These are phyloP conservation scores for Sphagnum magellanicum DNA, from an alignment of 228 moss, liverwort and hornwort genomes.

Conservation along the genomic window DNA sequence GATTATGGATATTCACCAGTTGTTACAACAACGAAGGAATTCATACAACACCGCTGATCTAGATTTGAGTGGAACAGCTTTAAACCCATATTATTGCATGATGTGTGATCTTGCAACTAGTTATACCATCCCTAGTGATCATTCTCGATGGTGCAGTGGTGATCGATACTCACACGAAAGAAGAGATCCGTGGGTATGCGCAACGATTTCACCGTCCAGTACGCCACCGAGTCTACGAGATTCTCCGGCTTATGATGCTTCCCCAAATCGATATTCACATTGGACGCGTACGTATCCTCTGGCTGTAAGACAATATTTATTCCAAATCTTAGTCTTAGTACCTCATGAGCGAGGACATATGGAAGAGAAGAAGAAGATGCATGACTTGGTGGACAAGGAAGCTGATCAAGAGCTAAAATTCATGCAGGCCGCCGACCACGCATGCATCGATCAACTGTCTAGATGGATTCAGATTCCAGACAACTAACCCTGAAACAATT, in stretches of 20 bases:
- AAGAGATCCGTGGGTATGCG: slow-evolving; percentile 66
- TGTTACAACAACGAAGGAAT: no score
- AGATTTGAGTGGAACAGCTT: no score
- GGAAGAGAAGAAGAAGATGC: not conserved
- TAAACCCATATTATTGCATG: no score
- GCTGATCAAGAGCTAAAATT: no score
- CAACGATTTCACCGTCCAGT: slow-evolving; percentile 49
- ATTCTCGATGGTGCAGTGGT: no score
- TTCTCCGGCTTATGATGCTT: slow-evolving; percentile 50
- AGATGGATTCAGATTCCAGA: not conserved
- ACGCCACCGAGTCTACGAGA: slow-evolving; percentile 50
- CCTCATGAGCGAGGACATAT: no score
- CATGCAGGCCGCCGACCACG: no score
- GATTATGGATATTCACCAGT: no score
- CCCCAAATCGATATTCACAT: slow-evolving; percentile 37
- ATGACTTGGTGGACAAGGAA: not conserved
- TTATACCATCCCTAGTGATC: no score
- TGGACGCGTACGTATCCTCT: slow-evolving; percentile 52
- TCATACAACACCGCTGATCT: no score
- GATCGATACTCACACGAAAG: slow-evolving; percentile 45
- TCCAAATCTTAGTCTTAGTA: not conserved
- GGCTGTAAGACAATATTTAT: slow-evolving; percentile 43
- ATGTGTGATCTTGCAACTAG: no score
- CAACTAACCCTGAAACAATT: slow-evolving; percentile 66
- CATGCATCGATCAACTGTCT: no score